Evolutionary conservation across 2,329 filamentous ascomycete genomes (phyloP), one percentile per base, ranked within the genome.

Genomic region (Teratosphaeria viscida): DNA sequence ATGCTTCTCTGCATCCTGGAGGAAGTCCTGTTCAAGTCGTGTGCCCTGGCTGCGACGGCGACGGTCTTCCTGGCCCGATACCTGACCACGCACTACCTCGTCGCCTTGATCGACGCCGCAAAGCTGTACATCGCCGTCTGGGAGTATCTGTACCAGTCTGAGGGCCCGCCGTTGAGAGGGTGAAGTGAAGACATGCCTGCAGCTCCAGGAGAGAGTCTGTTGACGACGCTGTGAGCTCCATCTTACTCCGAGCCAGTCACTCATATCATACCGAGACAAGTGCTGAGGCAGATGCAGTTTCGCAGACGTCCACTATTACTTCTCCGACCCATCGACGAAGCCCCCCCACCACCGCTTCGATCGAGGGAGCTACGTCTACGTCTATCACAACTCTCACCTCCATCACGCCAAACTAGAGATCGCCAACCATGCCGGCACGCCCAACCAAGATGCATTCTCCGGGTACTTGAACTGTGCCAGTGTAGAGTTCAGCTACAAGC

Each of bases 331-430:
- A 2, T 79, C 80, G 5, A 78, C 81, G 59, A 84, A 81, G 59
- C 88, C 88, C 34, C 83, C 81, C n/a, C 89, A 92, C 72, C 87
- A 92, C 73, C 85, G 88, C 57, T 92, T 92, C 72, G 86, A 90
- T 73, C 88, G 88, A 72, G 82, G 85, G 54, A 91, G 87, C 7
- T 92, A 92, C 71, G 82, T 92, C 60, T 92, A 92, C 70, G 77
- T 92, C 5, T 91, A 90, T 71, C 86, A 91, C 72, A 87, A 89
- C 70, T 81, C 87, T 12, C 78, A 78, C 62, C 82, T 86, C 65
- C 80, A 84, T 62, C 81, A 83, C 61, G 86, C 86, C 63, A 85
- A 88, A 65, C 77, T 92, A 64, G 89, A 92, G 74, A 78, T 92
- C 62, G 88, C 88, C 52, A 92, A 92, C 68, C 79, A 86, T 66